A percentile compares a stretch with the other conserved stretches of the same genome.
Evolutionary conservation across 495 filamentous ascomycete genomes (phyloP).

Genomic region (Podospora australis): DNA sequence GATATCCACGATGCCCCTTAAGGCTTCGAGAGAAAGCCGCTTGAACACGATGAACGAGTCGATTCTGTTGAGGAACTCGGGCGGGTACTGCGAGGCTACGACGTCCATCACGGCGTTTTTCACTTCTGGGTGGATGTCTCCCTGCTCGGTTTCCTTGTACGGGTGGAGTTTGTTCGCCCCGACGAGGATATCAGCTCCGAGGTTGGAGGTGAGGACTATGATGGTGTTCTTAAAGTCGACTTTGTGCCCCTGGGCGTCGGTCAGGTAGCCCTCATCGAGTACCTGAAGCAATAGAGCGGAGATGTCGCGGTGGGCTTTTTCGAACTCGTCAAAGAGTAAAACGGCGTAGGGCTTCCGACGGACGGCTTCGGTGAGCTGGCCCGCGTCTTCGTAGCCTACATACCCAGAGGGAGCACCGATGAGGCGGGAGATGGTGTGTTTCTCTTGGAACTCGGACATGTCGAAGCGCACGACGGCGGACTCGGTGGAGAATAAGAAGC

Average conservation of each 20-base stretch:
- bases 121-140: constrained; percentile 61
- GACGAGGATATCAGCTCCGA: constrained; percentile 71
- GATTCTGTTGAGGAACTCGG: constrained; percentile 93
- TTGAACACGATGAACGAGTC: constrained; percentile 97
- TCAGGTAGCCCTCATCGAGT: constrained; percentile 92
- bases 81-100: constrained; percentile 70
- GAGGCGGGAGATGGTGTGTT: constrained; percentile 87
- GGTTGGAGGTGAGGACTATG: constrained; percentile 92
- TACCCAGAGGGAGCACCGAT: constrained; percentile 93
- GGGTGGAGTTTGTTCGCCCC: constrained; percentile 49
- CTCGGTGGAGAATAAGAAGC: constrained; percentile 88
- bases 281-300: constrained; percentile 91
- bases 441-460: constrained; percentile 97
- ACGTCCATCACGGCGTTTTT: constrained; percentile 82
- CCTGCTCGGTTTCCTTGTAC: constrained; percentile 52
- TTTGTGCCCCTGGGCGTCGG: constrained; percentile 91
- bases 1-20: constrained; percentile 91
- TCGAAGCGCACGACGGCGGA: constrained; percentile 83
- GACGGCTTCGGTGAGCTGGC: constrained; percentile 93
- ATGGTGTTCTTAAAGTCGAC: constrained; percentile 95
- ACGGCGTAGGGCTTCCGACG: constrained; percentile 94
- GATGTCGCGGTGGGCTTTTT: constrained; percentile 95
- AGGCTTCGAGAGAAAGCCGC: constrained; percentile 66
- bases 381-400: constrained; percentile 94
- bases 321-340: constrained; percentile 92